Evolutionary conservation across 2,329 filamentous ascomycete genomes (phyloP).

Genomic region (Diaporthe sp.): DNA sequence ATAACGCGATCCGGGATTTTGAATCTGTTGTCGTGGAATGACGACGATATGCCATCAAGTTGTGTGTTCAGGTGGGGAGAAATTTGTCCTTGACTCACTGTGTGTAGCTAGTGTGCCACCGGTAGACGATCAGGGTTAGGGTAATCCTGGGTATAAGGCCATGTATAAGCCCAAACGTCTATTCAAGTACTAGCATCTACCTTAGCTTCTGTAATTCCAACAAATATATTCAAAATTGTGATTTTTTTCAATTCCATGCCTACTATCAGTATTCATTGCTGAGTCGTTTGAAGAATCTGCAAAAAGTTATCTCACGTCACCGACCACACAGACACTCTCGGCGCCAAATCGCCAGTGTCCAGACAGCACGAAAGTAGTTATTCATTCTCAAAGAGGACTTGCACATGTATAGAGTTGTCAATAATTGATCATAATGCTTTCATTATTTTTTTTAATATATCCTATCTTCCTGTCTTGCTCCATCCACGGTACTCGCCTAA

Average conservation of each 20-base stretch:
- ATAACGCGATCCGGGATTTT: not conserved
- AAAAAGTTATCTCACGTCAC: not conserved
- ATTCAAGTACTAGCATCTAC: not conserved
- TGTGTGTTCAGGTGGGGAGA: not conserved
- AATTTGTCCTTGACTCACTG: conserved; percentile 16
- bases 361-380: not conserved
- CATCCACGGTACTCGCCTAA: not conserved
- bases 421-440: not conserved
- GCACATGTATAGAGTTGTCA: not conserved
- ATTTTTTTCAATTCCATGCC: not conserved
- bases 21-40: not conserved
- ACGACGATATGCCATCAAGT: not conserved
- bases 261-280: not conserved
- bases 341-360: not conserved
- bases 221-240: not conserved
- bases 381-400: not conserved
- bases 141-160: not conserved
- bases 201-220: not conserved
- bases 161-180: not conserved
- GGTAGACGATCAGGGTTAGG: not conserved
- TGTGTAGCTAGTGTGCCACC: too few species aligned
- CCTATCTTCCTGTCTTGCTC: not conserved
- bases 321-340: not conserved
- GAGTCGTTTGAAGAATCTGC: not conserved
- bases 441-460: not conserved